These are phyloP conservation scores for Arachis hypogaea DNA, from an alignment of 306 rosid genomes.

Conservation along the genomic window DNA sequence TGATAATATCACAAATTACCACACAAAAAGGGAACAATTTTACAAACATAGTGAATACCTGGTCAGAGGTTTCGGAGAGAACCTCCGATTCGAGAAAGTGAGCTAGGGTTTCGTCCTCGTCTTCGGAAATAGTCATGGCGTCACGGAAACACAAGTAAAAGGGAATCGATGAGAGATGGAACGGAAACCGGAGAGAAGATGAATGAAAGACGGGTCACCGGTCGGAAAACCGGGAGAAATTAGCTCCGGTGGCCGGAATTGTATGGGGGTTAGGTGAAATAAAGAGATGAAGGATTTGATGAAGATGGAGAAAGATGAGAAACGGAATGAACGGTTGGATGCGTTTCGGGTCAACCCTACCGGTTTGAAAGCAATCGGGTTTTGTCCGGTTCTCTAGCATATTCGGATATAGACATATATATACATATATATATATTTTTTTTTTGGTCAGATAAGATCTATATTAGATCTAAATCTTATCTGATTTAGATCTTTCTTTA, in stretches of 20 bases:
- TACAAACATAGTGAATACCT: slow-evolving; percentile 43
- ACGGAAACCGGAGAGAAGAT: too few relatives aligned
- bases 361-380: slow-evolving; percentile 19
- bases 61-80: slow-evolving; percentile 72
- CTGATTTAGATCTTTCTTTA: neutral
- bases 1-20: neutral
- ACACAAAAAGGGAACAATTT: neutral
- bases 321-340: slow-evolving; percentile 40
- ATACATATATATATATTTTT: neutral
- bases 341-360: slow-evolving; percentile 30
- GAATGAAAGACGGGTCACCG: neutral
- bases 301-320: slow-evolving; percentile 26
- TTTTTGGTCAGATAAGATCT: neutral
- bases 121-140: slow-evolving; percentile 66
- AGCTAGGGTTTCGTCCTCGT: slow-evolving; percentile 81
- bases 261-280: slow-evolving; percentile 18
- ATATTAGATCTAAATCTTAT: too few relatives aligned
- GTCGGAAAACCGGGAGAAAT: neutral
- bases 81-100: slow-evolving; percentile 83
- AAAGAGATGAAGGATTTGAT: neutral
- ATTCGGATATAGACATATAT: neutral
- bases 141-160: slow-evolving; percentile 10
- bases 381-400: slow-evolving; percentile 22
- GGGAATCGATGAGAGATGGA: neutral
- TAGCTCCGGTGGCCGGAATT: slow-evolving; percentile 41